phyloP scores from a whole-genome alignment of 371 early-diverging fungal genomes.

The Mucor racemosus region DNA sequence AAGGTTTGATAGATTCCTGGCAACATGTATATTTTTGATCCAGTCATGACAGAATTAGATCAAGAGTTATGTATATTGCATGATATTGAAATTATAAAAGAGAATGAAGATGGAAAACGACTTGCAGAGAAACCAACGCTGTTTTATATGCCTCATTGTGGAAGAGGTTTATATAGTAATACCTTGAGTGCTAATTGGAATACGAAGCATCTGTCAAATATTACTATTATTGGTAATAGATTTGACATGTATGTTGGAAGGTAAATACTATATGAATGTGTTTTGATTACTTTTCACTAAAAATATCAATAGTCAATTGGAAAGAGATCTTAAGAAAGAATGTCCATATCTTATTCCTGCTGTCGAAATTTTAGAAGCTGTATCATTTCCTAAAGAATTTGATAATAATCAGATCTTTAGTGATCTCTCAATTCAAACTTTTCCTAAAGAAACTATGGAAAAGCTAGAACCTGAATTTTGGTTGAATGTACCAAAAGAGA shows the following conservation, averaged over 20 bases:
- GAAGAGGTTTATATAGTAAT: slow-evolving; percentile 64
- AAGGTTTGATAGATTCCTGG: slow-evolving; percentile 33
- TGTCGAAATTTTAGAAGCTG: slow-evolving; percentile 39
- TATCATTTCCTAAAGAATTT: slow-evolving; percentile 56
- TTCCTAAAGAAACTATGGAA: slow-evolving; percentile 22
- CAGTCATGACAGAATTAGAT: slow-evolving; percentile 65
- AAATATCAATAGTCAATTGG: slow-evolving; percentile 43
- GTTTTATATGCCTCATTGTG: slow-evolving; percentile 81
- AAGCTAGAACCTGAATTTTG: slow-evolving; percentile 17
- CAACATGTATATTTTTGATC: slow-evolving; percentile 66
- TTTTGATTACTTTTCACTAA: not conserved
- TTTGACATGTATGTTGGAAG: slow-evolving; percentile 67
- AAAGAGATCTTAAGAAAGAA: slow-evolving; percentile 51
- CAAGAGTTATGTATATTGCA: slow-evolving; percentile 44
- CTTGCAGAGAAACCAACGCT: slow-evolving; percentile 44
- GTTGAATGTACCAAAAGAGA: slow-evolving; percentile 3
- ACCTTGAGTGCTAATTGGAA: slow-evolving; percentile 67
- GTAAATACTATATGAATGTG: slow-evolving; percentile 26
- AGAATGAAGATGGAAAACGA: slow-evolving; percentile 50
- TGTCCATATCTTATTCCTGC: slow-evolving; percentile 63
- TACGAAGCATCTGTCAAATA: slow-evolving; percentile 28
- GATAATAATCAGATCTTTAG: slow-evolving; percentile 64
- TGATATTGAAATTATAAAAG: slow-evolving; percentile 43
- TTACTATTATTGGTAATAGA: slow-evolving; percentile 59
- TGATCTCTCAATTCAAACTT: slow-evolving; percentile 53